Percentiles rank a stretch among this genome's conserved stretches.
These are phyloP conservation scores for Avena eriantha DNA, from an alignment of 176 grass and related monocot species.

Conservation along the genomic window DNA sequence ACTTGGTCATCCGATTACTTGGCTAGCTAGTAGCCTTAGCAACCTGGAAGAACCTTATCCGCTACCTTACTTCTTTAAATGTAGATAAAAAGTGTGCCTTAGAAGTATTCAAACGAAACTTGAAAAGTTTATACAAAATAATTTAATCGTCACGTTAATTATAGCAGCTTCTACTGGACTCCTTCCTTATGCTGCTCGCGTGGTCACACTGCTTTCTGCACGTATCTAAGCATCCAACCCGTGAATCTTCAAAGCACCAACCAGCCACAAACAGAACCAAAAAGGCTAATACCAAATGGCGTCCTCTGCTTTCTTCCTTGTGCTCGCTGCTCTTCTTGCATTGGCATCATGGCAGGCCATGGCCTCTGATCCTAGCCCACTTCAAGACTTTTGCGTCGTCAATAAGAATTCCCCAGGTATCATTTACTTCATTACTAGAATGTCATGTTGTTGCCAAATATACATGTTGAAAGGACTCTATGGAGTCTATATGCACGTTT, in stretches of 20 bases:
- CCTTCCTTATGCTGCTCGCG: neutral
- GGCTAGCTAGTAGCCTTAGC: neutral
- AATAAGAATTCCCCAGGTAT: conserved; percentile 31
- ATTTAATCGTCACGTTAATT: neutral
- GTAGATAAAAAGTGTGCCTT: neutral
- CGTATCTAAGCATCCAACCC: neutral
- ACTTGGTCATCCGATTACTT: neutral
- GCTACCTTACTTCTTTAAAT: neutral
- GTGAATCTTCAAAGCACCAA: neutral
- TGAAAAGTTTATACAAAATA: neutral
- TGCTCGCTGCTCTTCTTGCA: neutral
- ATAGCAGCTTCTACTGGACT: neutral
- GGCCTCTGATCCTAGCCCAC: conserved; percentile 32
- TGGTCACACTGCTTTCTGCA: neutral
- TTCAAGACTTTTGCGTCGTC: conserved; percentile 41
- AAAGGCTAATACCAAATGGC: conserved; percentile 19
- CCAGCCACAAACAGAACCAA: neutral
- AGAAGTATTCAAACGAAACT: neutral
- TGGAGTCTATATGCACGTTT: neutral
- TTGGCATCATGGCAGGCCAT: neutral
- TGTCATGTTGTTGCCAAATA: neutral
- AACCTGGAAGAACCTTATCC: neutral
- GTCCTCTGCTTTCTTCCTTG: neutral
- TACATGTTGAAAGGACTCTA: neutral
- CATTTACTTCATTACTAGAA: neutral